These are phyloP conservation scores for Colletotrichum sp. DNA, from an alignment of 2,329 filamentous ascomycete species.

Conservation along the genomic window DNA sequence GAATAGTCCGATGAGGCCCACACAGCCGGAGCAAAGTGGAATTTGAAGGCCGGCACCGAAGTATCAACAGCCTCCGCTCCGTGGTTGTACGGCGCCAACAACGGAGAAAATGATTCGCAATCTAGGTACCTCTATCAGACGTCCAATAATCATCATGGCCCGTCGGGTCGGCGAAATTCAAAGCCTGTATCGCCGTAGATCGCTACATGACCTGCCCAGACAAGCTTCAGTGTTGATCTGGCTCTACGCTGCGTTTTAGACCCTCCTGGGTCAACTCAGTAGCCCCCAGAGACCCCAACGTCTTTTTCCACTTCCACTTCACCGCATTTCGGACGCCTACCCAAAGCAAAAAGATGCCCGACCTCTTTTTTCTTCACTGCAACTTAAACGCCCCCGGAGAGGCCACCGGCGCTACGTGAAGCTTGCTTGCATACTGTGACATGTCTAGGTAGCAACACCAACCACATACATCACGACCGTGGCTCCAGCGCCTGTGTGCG, in stretches of 20 bases:
- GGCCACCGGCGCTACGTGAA: too few relatives aligned
- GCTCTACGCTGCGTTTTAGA: background rate
- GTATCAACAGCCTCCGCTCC: background rate
- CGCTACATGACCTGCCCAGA: too few relatives aligned
- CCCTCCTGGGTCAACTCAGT: background rate
- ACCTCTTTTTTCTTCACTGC: background rate
- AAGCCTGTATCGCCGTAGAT: too few relatives aligned
- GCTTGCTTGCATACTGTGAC: too few relatives aligned
- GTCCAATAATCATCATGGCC: too few relatives aligned
- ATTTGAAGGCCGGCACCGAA: background rate
- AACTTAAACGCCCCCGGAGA: background rate
- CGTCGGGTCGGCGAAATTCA: too few relatives aligned
- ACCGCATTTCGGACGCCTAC: too few relatives aligned
- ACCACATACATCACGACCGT: background rate
- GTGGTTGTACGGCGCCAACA: background rate
- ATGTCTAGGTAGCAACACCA: background rate
- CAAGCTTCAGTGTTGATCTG: too few relatives aligned
- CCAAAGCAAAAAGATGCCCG: too few relatives aligned
- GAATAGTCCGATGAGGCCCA: background rate
- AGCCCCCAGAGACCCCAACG: accelerated
- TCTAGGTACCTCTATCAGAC: background rate
- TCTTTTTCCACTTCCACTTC: too few relatives aligned
- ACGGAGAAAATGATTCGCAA: background rate
- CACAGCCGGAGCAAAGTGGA: background rate
- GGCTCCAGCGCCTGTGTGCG: background rate